phyloP scores from a whole-genome alignment of 768 basidiomycete species.

The Brasilioporus rufonigricans region DNA sequence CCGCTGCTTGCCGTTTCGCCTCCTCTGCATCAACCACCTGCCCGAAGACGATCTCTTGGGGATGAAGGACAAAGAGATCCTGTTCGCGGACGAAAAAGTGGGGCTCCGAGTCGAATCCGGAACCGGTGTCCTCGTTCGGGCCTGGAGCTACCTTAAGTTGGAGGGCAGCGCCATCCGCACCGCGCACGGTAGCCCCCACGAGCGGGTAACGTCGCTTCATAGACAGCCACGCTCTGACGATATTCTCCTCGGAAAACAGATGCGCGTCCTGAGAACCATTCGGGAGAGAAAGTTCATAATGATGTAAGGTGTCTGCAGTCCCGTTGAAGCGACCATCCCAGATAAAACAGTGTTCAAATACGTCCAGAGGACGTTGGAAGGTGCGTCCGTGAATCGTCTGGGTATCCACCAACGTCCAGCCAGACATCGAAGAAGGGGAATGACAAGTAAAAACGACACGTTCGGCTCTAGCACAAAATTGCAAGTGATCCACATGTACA shows the following conservation, averaged over 20 bases:
- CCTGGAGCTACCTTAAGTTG: neutral
- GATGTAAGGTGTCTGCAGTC: conserved; percentile 43
- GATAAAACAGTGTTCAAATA: conserved; percentile 40
- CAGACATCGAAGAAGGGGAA: conserved; percentile 1
- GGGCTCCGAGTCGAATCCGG: neutral
- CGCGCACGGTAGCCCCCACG: conserved; percentile 42
- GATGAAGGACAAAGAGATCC: conserved; percentile 28
- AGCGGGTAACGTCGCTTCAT: conserved; percentile 52
- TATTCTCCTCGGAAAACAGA: conserved; percentile 34
- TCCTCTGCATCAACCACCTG: conserved; percentile 35
- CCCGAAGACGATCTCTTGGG: conserved; percentile 40
- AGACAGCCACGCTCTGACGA: conserved; percentile 43
- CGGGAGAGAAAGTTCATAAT: conserved; percentile 25
- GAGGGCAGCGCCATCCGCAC: neutral
- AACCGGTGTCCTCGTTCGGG: neutral
- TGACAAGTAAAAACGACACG: neutral
- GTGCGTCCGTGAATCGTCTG: conserved; percentile 7
- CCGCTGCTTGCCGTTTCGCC: conserved; percentile 29
- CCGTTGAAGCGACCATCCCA: conserved; percentile 42
- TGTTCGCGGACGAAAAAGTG: conserved; percentile 43
- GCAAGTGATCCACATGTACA: neutral
- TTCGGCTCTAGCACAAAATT: neutral
- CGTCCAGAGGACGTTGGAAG: too few relatives aligned
- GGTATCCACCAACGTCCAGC: conserved; percentile 4
- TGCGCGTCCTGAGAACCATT: conserved; percentile 27